A percentile compares a stretch with the other conserved stretches of the same genome.
phyloP scores from a whole-genome alignment of 1,284 basidiomycete species.

The Papiliotrema fonsecae region DNA sequence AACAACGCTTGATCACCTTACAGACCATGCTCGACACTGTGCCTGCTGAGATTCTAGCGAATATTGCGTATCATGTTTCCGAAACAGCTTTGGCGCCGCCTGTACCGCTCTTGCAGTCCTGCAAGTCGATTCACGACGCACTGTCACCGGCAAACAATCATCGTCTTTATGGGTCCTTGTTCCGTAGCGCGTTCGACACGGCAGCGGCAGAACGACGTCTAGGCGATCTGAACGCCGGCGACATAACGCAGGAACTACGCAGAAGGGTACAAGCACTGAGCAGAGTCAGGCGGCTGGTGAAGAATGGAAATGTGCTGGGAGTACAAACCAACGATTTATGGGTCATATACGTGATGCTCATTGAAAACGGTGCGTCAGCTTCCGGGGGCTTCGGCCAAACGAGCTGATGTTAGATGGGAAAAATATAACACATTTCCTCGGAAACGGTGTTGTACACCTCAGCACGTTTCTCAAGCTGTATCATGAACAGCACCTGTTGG shows the following conservation, averaged over 20 bases:
- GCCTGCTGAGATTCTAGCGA: slow-evolving; percentile 61
- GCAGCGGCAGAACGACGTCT: slow-evolving; percentile 58
- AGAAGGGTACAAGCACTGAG: slow-evolving; percentile 28
- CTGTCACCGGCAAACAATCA: slow-evolving; percentile 53
- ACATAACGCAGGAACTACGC: slow-evolving; percentile 34
- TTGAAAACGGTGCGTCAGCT: slow-evolving; percentile 60
- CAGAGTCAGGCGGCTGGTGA: slow-evolving; percentile 25
- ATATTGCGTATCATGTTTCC: slow-evolving; percentile 55
- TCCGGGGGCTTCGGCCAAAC: too few species aligned
- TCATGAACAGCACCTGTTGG: slow-evolving; percentile 41
- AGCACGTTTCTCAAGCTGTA: slow-evolving; percentile 35
- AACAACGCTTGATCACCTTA: too few species aligned
- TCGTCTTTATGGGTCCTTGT: slow-evolving; percentile 59
- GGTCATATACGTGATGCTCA: slow-evolving; percentile 60
- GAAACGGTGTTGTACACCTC: slow-evolving; percentile 44
- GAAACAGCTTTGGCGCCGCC: slow-evolving; percentile 44
- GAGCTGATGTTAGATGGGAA: slow-evolving; percentile 54
- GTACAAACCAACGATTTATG: slow-evolving; percentile 51
- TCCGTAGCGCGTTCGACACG: slow-evolving; percentile 59
- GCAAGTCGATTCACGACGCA: slow-evolving; percentile 48
- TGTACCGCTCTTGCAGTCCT: slow-evolving; percentile 54
- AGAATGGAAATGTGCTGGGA: slow-evolving; percentile 18
- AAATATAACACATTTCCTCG: slow-evolving; percentile 59
- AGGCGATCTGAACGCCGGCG: slow-evolving; percentile 16
- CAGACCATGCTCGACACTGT: slow-evolving; percentile 49